phyloP scores from a whole-genome alignment of 78 protist genomes.

The Pelomyxa schiedti region DNA sequence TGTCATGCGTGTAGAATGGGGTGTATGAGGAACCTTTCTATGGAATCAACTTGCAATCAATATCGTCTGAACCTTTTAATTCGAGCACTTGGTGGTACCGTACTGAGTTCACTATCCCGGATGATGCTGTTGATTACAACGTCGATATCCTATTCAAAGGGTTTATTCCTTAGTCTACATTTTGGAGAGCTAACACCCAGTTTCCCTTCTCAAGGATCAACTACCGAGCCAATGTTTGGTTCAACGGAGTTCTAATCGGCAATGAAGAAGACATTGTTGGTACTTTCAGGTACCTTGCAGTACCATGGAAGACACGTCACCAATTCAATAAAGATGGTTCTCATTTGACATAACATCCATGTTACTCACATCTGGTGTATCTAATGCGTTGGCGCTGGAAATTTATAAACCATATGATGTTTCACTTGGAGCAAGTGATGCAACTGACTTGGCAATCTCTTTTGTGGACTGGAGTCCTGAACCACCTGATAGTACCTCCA shows the following conservation, averaged over 20 bases:
- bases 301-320: too few relatives aligned
- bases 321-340: too few relatives aligned
- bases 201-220: slow-evolving; percentile 2
- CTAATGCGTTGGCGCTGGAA: background rate
- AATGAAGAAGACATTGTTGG: background rate
- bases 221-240: slow-evolving; percentile 9
- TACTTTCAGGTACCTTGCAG: background rate
- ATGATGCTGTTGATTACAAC: too few relatives aligned
- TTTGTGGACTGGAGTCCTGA: slow-evolving; percentile 12
- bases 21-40: slow-evolving; percentile 4
- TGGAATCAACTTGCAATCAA: background rate
- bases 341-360: slow-evolving; percentile 1
- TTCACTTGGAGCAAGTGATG: background rate
- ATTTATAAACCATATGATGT: background rate
- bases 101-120: background rate
- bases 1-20: background rate
- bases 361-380: background rate
- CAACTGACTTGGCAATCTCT: slow-evolving; percentile 3
- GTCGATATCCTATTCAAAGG: too few relatives aligned
- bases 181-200: background rate
- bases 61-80: slow-evolving; percentile 4
- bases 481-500: too few relatives aligned
- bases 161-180: too few relatives aligned
- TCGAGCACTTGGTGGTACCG: background rate
- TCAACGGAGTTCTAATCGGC: slow-evolving; percentile 2